A percentile compares a stretch with the other conserved stretches of the same genome.
These are phyloP conservation scores for Leptographium wingfieldii DNA, from an alignment of 2,329 filamentous ascomycete genomes.

Conservation along the genomic window DNA sequence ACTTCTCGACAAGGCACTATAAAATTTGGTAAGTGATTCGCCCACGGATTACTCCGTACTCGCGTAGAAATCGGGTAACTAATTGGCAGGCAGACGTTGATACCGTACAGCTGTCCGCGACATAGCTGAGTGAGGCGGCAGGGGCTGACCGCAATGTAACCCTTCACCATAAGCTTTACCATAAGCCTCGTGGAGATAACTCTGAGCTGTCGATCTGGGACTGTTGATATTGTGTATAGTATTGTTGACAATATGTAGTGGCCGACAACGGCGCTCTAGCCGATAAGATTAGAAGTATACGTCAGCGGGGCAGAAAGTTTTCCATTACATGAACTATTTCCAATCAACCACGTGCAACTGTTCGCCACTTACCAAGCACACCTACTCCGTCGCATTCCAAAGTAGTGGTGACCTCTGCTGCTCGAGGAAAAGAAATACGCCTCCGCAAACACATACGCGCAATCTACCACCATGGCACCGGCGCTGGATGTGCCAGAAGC, in stretches of 20 bases:
- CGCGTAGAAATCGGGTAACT: too few relatives aligned
- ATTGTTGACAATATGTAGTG: background rate
- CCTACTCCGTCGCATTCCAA: too few relatives aligned
- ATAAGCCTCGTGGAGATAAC: too few relatives aligned
- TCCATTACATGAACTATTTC: slow-evolving; percentile 3
- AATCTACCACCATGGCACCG: slow-evolving; percentile 51
- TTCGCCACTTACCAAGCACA: slow-evolving; percentile 12
- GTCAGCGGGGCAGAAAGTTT: slow-evolving; percentile 8
- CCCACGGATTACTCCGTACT: too few relatives aligned
- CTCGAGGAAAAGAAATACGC: too few relatives aligned
- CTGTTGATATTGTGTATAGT: background rate
- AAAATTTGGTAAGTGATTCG: too few relatives aligned
- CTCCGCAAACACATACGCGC: background rate
- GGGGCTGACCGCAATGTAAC: too few relatives aligned
- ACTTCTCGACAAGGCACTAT: too few relatives aligned
- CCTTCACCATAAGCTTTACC: too few relatives aligned
- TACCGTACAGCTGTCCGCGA: too few relatives aligned
- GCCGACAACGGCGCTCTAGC: background rate
- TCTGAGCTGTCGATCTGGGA: background rate
- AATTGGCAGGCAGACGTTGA: too few relatives aligned
- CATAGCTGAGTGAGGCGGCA: too few relatives aligned
- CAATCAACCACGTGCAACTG: slow-evolving; percentile 7
- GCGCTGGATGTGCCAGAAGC: slow-evolving; percentile 60
- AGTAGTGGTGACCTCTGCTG: background rate
- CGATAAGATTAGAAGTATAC: slow-evolving; percentile 11